phyloP scores from a whole-genome alignment of 495 filamentous ascomycete genomes.

The Neurospora sp. region DNA sequence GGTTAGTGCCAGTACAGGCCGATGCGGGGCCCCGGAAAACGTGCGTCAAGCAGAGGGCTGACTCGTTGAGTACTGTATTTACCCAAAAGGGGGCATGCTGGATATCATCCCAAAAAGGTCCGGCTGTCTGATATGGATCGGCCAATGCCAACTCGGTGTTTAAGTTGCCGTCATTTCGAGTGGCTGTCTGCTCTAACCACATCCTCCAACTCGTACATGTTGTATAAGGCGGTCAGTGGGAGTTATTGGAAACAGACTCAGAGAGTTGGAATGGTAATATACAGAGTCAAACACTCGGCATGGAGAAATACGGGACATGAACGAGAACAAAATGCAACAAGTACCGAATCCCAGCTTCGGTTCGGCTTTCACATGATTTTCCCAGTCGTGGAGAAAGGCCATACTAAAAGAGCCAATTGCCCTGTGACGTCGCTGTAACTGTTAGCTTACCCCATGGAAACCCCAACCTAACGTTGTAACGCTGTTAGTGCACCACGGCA shows the following conservation, averaged over 20 bases:
- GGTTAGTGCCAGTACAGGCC: background rate
- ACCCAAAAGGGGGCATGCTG: background rate
- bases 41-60: background rate
- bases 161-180: background rate
- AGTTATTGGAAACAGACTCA: background rate
- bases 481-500: background rate
- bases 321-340: background rate
- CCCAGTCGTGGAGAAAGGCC: background rate
- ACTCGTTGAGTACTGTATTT: background rate
- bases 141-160: background rate
- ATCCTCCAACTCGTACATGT: background rate
- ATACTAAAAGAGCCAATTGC: background rate
- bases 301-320: background rate
- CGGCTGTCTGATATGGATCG: background rate
- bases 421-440: background rate
- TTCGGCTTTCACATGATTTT: background rate
- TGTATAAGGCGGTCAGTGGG: background rate
- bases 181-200: background rate
- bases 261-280: background rate
- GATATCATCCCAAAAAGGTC: background rate
- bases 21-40: background rate
- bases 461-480: background rate
- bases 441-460: background rate
- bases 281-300: background rate
- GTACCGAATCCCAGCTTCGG: background rate